phyloP scores from a whole-genome alignment of 805 yeast species.

The Candida gorgasii region DNA sequence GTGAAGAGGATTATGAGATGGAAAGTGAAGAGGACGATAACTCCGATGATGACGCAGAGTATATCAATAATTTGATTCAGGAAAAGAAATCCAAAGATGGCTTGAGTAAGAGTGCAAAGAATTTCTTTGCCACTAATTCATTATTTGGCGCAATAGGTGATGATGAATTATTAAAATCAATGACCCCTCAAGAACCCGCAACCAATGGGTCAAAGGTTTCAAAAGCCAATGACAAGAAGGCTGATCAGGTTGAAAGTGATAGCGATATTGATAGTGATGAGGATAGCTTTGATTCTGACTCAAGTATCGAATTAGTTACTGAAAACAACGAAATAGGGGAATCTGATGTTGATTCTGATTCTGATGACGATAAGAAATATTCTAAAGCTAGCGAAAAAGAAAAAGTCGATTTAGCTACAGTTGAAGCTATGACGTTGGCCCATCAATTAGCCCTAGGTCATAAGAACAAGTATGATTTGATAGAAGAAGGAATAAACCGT shows the following conservation, averaged over 20 bases:
- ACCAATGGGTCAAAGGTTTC: neutral
- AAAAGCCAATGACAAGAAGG: conserved; percentile 3
- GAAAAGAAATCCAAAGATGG: conserved; percentile 40
- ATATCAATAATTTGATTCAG: conserved; percentile 57
- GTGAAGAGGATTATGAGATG: conserved; percentile 47
- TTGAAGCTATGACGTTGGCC: conserved; percentile 96
- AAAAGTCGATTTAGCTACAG: conserved; percentile 83
- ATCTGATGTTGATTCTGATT: conserved; percentile 47
- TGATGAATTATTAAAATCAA: conserved; percentile 49
- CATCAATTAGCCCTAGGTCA: conserved; percentile 93
- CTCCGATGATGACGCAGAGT: conserved; percentile 73
- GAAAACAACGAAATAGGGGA: conserved; percentile 27
- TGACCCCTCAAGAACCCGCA: conserved; percentile 20
- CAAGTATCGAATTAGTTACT: conserved; percentile 46
- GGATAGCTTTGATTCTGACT: conserved; percentile 31
- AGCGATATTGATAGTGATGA: conserved; percentile 45
- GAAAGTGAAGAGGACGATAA: conserved; percentile 35
- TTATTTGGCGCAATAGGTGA: conserved; percentile 45
- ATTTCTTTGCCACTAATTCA: conserved; percentile 41
- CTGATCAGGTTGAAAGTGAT: conserved; percentile 12
- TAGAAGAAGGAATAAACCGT: conserved; percentile 92
- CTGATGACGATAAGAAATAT: conserved; percentile 42
- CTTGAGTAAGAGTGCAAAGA: conserved; percentile 36
- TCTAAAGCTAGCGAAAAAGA: conserved; percentile 51
- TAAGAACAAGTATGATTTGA: conserved; percentile 75